Conservation (phyloP, 768 basidiomycete genomes). For the Psilocybe cyanescens region DNA sequence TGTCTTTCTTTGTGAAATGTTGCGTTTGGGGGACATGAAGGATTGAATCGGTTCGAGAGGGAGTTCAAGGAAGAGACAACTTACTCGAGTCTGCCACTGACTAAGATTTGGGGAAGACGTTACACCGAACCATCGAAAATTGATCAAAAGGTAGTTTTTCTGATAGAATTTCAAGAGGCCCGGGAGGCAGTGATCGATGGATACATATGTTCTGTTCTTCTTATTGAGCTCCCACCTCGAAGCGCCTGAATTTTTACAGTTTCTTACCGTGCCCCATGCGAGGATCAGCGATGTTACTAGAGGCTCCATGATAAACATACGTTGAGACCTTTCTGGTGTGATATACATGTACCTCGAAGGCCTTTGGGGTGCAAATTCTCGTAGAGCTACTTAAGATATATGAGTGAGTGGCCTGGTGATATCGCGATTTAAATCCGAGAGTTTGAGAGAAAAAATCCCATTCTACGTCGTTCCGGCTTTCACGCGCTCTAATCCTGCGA, state of each 20-base stretch:
- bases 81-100: background rate
- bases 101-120: too few relatives aligned
- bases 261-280: background rate
- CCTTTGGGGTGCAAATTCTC: background rate
- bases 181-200: background rate
- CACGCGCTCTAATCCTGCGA: constrained; percentile 4
- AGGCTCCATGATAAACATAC: background rate
- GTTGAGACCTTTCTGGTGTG: too few relatives aligned
- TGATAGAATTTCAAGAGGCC: background rate
- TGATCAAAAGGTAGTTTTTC: background rate
- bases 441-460: background rate
- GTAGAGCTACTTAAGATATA: background rate
- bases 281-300: background rate
- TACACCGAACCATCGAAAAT: background rate
- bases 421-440: constrained; percentile 15
- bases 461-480: constrained; percentile 1
- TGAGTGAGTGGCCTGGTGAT: constrained; percentile 4
- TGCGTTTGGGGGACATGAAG: background rate
- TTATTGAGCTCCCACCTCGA: background rate
- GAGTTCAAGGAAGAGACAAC: background rate
- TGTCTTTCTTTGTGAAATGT: background rate
- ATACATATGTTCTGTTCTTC: background rate
- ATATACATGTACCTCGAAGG: too few relatives aligned
- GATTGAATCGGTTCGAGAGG: background rate
- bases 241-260: background rate